Evolutionary conservation across 2,329 filamentous ascomycete genomes (phyloP).

Genomic region (Fusarium equiseti): DNA sequence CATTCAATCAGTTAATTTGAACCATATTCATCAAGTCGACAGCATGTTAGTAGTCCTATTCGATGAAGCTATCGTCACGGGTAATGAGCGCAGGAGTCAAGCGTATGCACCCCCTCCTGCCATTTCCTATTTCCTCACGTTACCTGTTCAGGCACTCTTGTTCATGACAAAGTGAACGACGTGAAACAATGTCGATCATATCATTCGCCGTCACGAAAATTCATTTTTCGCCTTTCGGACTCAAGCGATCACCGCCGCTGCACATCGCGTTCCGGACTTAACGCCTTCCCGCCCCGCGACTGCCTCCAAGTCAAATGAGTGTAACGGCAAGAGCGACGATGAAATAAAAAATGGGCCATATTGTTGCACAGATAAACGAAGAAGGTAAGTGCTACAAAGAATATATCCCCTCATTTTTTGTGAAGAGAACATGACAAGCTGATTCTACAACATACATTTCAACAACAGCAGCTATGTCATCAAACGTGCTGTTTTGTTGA

Average conservation of each 20-base stretch:
- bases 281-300: background rate
- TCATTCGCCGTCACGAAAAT: background rate
- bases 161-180: no score
- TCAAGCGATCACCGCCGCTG: background rate
- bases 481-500: no score
- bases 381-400: background rate
- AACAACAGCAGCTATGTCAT: no score
- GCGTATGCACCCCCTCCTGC: no score
- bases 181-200: background rate
- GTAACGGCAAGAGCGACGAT: background rate
- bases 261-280: conserved; percentile 28
- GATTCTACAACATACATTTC: no score
- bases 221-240: conserved; percentile 22
- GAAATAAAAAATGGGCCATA: background rate
- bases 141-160: no score
- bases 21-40: no score
- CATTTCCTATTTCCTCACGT: no score
- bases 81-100: no score
- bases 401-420: rapidly evolving
- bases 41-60: no score
- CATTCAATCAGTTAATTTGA: background rate
- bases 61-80: background rate
- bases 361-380: background rate
- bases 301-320: background rate
- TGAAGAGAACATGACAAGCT: background rate